These are phyloP conservation scores for Cicer cuneatum DNA, from an alignment of 306 rosid species.

Conservation along the genomic window DNA sequence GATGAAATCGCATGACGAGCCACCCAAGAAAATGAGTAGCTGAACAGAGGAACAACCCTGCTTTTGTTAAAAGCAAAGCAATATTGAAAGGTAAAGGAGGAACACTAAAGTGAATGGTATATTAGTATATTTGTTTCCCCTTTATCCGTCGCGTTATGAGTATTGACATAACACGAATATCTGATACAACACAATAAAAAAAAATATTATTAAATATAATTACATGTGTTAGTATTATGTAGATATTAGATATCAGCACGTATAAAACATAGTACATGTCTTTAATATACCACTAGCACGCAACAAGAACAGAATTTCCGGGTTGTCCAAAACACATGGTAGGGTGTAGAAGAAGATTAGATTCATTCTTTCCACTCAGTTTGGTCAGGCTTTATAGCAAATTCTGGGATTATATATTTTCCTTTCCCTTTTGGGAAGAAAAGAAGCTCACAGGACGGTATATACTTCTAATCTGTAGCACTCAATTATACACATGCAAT, in stretches of 20 bases:
- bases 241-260: too few species aligned
- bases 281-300: too few species aligned
- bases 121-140: not conserved
- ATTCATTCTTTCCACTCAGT: constrained; percentile 11
- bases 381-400: constrained; percentile 10
- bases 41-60: constrained; percentile 23
- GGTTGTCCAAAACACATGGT: constrained; percentile 44
- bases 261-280: too few species aligned
- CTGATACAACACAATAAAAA: too few species aligned
- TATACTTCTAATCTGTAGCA: constrained; percentile 10
- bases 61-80: constrained; percentile 40
- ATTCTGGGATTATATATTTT: not conserved
- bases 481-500: constrained; percentile 21
- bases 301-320: constrained; percentile 4
- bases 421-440: not conserved
- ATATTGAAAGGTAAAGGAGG: not conserved
- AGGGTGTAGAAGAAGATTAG: constrained; percentile 10
- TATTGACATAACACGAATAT: too few species aligned
- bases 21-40: constrained; percentile 28
- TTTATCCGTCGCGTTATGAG: not conserved
- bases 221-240: too few species aligned
- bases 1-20: constrained; percentile 24
- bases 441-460: not conserved
- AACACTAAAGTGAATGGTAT: constrained; percentile 28
- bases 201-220: too few species aligned